Percentiles rank a stretch among this genome's conserved stretches.
phyloP scores from a whole-genome alignment of 495 filamentous ascomycete genomes.

The Xylaria nigripes region DNA sequence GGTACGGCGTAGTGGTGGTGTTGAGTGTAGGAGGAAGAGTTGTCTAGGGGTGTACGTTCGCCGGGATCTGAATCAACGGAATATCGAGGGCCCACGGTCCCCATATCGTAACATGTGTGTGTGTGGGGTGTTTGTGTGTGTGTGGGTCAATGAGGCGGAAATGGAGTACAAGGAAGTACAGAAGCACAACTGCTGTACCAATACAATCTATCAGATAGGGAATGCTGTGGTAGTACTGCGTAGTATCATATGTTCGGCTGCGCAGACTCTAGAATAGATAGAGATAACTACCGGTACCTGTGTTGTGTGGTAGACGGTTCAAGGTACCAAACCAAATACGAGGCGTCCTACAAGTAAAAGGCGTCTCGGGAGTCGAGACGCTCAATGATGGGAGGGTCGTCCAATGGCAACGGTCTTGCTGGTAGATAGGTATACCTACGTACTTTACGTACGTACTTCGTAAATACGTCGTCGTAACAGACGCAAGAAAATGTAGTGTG shows the following conservation, averaged over 20 bases:
- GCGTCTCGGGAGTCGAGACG: too few species aligned
- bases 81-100: slow-evolving; percentile 22
- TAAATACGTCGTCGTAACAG: not conserved
- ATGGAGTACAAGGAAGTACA: not conserved
- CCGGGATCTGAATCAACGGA: slow-evolving; percentile 29
- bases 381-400: not conserved
- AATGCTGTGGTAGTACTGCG: not conserved
- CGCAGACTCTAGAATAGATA: not conserved
- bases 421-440: not conserved
- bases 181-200: not conserved
- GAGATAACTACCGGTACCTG: not conserved
- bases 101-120: not conserved
- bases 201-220: not conserved
- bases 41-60: slow-evolving; percentile 33
- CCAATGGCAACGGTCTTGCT: not conserved
- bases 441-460: not conserved
- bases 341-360: not conserved
- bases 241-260: not conserved
- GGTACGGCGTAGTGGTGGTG: not conserved
- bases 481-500: too few species aligned
- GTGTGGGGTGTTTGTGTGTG: not conserved
- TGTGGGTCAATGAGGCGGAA: slow-evolving; percentile 5
- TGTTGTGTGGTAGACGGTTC: not conserved
- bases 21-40: not conserved
- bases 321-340: not conserved